These are phyloP conservation scores for Penicillium italicum DNA, from an alignment of 2,329 filamentous ascomycete species.

Conservation along the genomic window DNA sequence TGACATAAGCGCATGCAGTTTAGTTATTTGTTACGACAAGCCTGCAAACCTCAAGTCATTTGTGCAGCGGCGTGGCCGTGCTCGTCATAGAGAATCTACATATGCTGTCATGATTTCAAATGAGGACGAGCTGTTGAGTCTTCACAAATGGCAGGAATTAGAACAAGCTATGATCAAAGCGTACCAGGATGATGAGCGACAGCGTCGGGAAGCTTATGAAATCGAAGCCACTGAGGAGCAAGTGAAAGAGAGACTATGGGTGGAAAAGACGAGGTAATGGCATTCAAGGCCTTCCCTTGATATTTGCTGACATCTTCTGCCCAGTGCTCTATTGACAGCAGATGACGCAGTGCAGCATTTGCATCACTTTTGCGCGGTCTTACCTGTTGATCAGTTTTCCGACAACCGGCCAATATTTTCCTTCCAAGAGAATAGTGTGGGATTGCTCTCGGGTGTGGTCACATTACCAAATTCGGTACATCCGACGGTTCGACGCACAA, in stretches of 20 bases:
- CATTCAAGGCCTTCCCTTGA: not conserved
- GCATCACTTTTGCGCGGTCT: constrained; percentile 70
- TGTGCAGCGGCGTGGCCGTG: constrained; percentile 62
- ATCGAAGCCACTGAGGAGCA: constrained; percentile 50
- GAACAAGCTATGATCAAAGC: constrained; percentile 69
- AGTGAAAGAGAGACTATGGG: constrained; percentile 37
- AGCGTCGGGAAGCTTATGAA: constrained; percentile 45
- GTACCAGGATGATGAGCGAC: constrained; percentile 63
- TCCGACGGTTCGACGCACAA: constrained; percentile 54
- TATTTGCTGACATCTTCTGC: constrained; percentile 1
- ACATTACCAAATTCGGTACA: constrained; percentile 68
- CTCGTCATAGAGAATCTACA: constrained; percentile 55
- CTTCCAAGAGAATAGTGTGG: constrained; percentile 20
- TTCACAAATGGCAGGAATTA: constrained; percentile 59
- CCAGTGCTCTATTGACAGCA: constrained; percentile 64
- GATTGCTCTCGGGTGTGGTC: constrained; percentile 54
- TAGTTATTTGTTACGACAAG: constrained; percentile 62
- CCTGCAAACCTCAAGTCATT: constrained; percentile 62
- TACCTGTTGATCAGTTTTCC: constrained; percentile 57
- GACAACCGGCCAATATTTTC: constrained; percentile 65
- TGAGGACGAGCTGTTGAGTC: constrained; percentile 30
- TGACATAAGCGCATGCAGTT: constrained; percentile 60
- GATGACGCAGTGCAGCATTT: constrained; percentile 73
- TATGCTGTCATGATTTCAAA: constrained; percentile 50
- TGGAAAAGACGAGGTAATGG: constrained; percentile 34